Evolutionary conservation across 2,329 filamentous ascomycete genomes (phyloP).

Genomic region (Ophiostoma sp.): DNA sequence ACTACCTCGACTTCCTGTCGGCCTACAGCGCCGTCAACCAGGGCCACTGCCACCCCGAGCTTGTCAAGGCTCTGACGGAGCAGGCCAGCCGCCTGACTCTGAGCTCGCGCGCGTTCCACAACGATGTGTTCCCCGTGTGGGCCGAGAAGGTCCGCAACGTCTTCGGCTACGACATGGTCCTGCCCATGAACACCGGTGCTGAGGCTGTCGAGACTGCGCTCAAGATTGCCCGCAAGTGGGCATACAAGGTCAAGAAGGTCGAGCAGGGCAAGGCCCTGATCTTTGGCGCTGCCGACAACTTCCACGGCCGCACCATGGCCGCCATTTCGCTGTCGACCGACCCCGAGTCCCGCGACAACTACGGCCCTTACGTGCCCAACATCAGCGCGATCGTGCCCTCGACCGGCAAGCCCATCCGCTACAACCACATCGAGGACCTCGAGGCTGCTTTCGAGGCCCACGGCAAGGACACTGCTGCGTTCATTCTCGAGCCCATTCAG

Average conservation of each 20-base stretch:
- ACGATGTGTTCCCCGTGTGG: conserved; percentile 95
- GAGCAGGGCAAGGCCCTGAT: conserved; percentile 76
- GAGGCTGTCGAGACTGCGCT: conserved; percentile 94
- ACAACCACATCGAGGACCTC: conserved; percentile 78
- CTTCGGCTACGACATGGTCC: conserved; percentile 95
- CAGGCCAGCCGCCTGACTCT: conserved; percentile 86
- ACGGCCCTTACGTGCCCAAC: conserved; percentile 89
- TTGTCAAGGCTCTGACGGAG: conserved; percentile 82
- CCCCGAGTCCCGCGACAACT: conserved; percentile 92
- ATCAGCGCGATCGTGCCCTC: conserved; percentile 72
- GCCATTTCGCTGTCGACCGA: conserved; percentile 94
- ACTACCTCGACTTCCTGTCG: conserved; percentile 96
- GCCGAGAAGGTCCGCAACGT: conserved; percentile 83
- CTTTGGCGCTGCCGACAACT: conserved; percentile 83
- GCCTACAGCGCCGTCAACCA: conserved; percentile 98
- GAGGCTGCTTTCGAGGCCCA: conserved; percentile 73
- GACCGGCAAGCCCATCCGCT: conserved; percentile 72
- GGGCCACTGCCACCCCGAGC: conserved; percentile 94
- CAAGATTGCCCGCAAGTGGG: conserved; percentile 96
- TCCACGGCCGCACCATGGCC: conserved; percentile 94
- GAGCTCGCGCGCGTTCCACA: conserved; percentile 93
- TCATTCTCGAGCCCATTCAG: conserved; percentile 94
- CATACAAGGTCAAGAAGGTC: conserved; percentile 92
- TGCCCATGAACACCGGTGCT: conserved; percentile 97
- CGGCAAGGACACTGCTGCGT: conserved; percentile 80